Base-by-base conservation (phyloP, 2,329 filamentous ascomycete genomes). In the Diaporthe citriasiana region DNA sequence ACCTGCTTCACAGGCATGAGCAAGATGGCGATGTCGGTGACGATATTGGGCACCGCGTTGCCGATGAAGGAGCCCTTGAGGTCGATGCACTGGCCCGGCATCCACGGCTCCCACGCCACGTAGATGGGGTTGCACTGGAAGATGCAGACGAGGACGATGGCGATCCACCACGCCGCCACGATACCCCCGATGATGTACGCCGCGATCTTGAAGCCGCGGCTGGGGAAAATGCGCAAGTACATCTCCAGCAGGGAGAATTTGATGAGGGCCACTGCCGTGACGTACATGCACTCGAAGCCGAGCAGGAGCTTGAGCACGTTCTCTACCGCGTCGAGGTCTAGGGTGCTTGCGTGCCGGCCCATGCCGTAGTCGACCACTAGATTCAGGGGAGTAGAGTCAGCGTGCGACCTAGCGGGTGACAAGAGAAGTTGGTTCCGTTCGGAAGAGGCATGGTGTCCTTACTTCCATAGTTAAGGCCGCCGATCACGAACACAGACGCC, bases 31-130 rank as follows among this genome's bases (percentile, higher is more conserved):
- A 83, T 70, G 73, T 85, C 83, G 10, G 81, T 83, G n/a, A 82
- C 55, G 65, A 85, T 83, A 66, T 84, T 85, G 5, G 84, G 84
- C 0, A 86, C 80, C 6, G 82, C 82, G 76, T 86, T 86, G n/a
- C 82, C 84, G 65, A 87, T 82, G 66, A 87, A 85, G 4, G 79
- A 81, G 3, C 75, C 80, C 76, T 82, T 82, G 6, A 83, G 78
- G 72, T 85, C 77, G 77, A 86, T 84, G 75, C 85, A 87, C 3
- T 74, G 77, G 1, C 84, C 84, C 1, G 56, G 27, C 6, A 82
- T 72, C n/a, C 73, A 79, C 0, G 79, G 79, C 33, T 81, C 72
- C 81, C 82, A 86, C 1, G 81, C 79, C 63, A 80, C 83, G 3
- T 76, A 42, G 30, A 86, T 80, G 3, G 84, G 85, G 2, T 76